A percentile compares a stretch with the other conserved stretches of the same genome.
These are phyloP conservation scores for Rhodotorula graminis DNA, from an alignment of 768 basidiomycete species.

Conservation along the genomic window DNA sequence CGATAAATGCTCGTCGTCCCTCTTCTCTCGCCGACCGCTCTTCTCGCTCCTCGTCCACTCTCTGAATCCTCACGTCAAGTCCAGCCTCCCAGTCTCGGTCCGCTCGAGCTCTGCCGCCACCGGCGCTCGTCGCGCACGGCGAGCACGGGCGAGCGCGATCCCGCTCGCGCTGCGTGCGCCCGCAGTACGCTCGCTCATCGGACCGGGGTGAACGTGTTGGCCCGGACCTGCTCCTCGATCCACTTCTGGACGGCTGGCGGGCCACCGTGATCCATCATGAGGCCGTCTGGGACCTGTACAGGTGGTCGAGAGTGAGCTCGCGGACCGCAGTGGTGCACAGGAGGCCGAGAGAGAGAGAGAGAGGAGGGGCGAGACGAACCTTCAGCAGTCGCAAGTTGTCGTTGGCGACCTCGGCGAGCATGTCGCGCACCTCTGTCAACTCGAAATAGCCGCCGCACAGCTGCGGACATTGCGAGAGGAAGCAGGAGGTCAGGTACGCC, in stretches of 20 bases:
- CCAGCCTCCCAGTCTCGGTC: too few relatives aligned
- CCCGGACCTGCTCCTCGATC: slow-evolving; percentile 17
- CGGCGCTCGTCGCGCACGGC: too few relatives aligned
- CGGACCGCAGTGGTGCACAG: too few relatives aligned
- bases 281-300: slow-evolving; percentile 26
- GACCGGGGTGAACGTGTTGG: background rate
- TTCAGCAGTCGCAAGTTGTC: slow-evolving; percentile 10
- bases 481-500: background rate
- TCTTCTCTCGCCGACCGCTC: too few relatives aligned
- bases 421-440: slow-evolving; percentile 26
- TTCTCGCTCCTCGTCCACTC: too few relatives aligned
- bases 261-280: slow-evolving; percentile 32
- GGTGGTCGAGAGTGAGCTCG: fast-evolving
- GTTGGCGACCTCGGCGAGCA: slow-evolving; percentile 9
- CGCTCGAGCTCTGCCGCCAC: too few relatives aligned
- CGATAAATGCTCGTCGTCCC: too few relatives aligned
- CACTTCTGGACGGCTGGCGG: slow-evolving; percentile 15
- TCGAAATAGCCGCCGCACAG: slow-evolving; percentile 34
- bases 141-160: too few relatives aligned
- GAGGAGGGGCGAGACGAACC: slow-evolving; percentile 8
- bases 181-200: background rate
- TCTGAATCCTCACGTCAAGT: too few relatives aligned
- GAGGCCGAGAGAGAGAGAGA: background rate
- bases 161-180: too few relatives aligned
- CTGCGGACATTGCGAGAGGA: background rate